A percentile compares a stretch with the other conserved stretches of the same genome.
phyloP scores from a whole-genome alignment of 1,284 basidiomycete genomes.

The Blastosporella zonata region DNA sequence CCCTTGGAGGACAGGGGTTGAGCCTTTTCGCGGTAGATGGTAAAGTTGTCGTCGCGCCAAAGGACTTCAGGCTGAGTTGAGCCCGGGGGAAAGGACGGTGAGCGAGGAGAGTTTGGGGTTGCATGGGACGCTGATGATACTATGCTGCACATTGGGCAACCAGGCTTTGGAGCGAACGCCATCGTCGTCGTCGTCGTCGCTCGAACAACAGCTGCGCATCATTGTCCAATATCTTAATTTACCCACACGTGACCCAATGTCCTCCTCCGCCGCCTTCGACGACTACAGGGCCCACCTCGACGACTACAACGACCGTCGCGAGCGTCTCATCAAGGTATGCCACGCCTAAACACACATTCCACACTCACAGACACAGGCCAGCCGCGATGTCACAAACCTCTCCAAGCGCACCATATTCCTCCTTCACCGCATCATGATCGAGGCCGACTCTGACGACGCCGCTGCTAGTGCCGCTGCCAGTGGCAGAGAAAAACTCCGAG shows the following conservation, averaged over 20 bases:
- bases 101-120: constrained; percentile 41
- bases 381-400: constrained; percentile 87
- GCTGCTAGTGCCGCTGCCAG: constrained; percentile 47
- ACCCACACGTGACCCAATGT: constrained; percentile 15
- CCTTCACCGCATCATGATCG: constrained; percentile 75
- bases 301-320: constrained; percentile 70
- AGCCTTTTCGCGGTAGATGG: constrained; percentile 63
- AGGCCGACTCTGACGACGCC: constrained; percentile 38
- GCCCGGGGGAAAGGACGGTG: constrained; percentile 41
- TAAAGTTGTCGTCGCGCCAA: constrained; percentile 74
- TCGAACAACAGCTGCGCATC: constrained; percentile 2
- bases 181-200: too few species aligned
- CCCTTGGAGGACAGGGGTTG: constrained; percentile 67
- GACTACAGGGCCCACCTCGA: constrained; percentile 70
- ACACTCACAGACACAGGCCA: constrained; percentile 42
- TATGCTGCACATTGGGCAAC: constrained; percentile 74
- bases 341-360: constrained; percentile 3
- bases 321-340: constrained; percentile 80
- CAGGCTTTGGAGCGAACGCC: constrained; percentile 58
- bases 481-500: constrained; percentile 65
- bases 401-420: constrained; percentile 96
- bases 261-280: constrained; percentile 41
- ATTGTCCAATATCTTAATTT: background rate
- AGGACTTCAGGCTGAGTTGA: constrained; percentile 56
- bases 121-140: constrained; percentile 51